Conservation (phyloP, 2,329 filamentous ascomycete species). For the Scopulariopsis brevicaulis region DNA sequence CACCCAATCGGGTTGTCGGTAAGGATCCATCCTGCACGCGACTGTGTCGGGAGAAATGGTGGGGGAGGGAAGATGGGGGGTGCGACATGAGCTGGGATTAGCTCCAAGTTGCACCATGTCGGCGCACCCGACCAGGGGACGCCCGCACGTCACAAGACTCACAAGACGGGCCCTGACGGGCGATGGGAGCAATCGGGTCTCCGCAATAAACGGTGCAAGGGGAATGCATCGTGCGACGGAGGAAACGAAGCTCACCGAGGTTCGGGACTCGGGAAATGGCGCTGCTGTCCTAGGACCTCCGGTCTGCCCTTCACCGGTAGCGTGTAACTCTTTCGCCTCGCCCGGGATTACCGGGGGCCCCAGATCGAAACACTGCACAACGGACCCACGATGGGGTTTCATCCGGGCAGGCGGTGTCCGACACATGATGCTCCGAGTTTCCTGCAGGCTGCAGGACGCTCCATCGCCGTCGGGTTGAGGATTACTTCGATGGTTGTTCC, state of each 20-base stretch:
- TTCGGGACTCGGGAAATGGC: neutral
- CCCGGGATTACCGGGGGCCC: neutral
- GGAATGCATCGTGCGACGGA: neutral
- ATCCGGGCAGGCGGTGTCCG: neutral
- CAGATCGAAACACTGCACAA: neutral
- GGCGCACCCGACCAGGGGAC: neutral
- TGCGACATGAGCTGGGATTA: neutral
- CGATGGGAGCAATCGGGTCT: neutral
- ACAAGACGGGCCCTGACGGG: neutral
- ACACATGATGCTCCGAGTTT: neutral
- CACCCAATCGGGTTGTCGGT: conserved; percentile 3
- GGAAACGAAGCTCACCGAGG: neutral
- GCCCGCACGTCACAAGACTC: neutral
- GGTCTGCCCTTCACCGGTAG: neutral
- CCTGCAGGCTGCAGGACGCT: neutral
- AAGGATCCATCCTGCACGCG: neutral
- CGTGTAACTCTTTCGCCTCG: neutral
- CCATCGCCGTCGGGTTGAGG: too few relatives aligned
- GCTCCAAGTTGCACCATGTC: neutral
- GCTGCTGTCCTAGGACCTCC: neutral
- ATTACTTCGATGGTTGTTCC: too few relatives aligned
- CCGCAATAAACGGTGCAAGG: neutral
- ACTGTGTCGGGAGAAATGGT: neutral
- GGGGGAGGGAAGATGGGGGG: neutral
- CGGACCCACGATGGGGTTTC: neutral